phyloP scores from a whole-genome alignment of 177 flowering plant genomes.

The Tripterygium wilfordii region DNA sequence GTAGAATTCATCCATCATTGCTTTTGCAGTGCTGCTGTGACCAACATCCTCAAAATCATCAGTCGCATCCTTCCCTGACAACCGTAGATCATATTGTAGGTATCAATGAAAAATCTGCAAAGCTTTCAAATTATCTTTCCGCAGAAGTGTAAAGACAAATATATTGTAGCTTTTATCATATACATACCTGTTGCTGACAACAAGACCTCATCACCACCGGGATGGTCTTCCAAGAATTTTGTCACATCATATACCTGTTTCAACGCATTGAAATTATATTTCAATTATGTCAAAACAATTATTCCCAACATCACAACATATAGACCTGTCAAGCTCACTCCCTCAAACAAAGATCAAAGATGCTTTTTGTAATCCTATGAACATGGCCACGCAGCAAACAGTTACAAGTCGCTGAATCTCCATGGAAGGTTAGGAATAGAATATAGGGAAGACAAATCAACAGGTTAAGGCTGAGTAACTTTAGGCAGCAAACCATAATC shows the following conservation, averaged over 20 bases:
- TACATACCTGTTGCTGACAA: slow-evolving; percentile 49
- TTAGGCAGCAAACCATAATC: too few relatives aligned
- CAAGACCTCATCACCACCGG: slow-evolving; percentile 64
- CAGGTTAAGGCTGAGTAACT: too few relatives aligned
- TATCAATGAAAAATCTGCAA: background rate
- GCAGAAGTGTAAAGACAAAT: background rate
- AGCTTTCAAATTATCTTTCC: background rate
- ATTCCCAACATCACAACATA: too few relatives aligned
- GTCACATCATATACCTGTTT: slow-evolving; percentile 61
- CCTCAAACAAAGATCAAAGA: too few relatives aligned
- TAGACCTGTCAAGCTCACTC: too few relatives aligned
- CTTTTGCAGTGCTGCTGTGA: slow-evolving; percentile 36
- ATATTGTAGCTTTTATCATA: background rate
- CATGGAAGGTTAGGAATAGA: too few relatives aligned
- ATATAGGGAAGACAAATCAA: too few relatives aligned
- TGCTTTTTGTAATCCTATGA: too few relatives aligned
- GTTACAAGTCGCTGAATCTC: too few relatives aligned
- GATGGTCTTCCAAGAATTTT: slow-evolving; percentile 62
- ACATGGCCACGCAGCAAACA: too few relatives aligned
- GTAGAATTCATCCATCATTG: slow-evolving; percentile 39
- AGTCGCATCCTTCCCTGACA: slow-evolving; percentile 47
- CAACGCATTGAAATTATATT: too few relatives aligned
- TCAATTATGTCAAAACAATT: too few relatives aligned
- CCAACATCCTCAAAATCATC: slow-evolving; percentile 48
- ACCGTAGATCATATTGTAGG: background rate